Evolutionary conservation across 2,329 filamentous ascomycete genomes (phyloP), one percentile per base, ranked within the genome.

Genomic region (Parasarocladium wereldwijsianum): DNA sequence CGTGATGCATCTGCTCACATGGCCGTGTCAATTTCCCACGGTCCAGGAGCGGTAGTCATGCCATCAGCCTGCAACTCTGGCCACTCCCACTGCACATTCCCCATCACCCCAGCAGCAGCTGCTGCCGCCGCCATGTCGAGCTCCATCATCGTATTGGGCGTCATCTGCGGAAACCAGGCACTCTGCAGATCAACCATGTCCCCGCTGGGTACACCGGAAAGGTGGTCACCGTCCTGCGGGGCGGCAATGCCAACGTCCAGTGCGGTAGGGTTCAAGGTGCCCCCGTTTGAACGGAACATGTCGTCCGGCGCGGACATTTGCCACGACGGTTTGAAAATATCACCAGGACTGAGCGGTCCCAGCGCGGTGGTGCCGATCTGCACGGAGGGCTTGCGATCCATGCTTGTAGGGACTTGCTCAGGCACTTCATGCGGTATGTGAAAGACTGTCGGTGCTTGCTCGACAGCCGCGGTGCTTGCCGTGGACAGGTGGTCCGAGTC

Each of bases 401-500:
- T 22, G 27, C 9, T 9, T 7, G 5, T 6, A 19, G 8, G 20
- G 28, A 6, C 17, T 30, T 8, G 13, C 18, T 11, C 12, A 7
- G 7, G 12, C 14, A 7, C 20, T 6, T 30, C 28, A 5, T 30
- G 20, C 4, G 28, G 4, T 23, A 15, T 7, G 7, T n/a, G n/a
- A n/a, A 24, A 40, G 31, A 21, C 35, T 38, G 8, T 33, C 5
- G 34, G 29, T 8, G 29, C 20, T 5, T 33, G 30, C 17, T 35
- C 35, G n/a, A 36, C 10, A 5, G 33, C 31, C 15, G 38, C 31
- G 11, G 33, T 36, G 20, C 30, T 40, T 26, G 22, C 37, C 30
- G 17, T 37, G 33, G 11, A 40, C 26, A 38, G 19, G 20, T 31
- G 32, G 25, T 39, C 40, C 12, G 35, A 35, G 17, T 37, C 34